Evolutionary conservation across 2,329 filamentous ascomycete species (phyloP), one percentile per base, ranked within the genome.

Genomic region (Fusarium miscanthi): DNA sequence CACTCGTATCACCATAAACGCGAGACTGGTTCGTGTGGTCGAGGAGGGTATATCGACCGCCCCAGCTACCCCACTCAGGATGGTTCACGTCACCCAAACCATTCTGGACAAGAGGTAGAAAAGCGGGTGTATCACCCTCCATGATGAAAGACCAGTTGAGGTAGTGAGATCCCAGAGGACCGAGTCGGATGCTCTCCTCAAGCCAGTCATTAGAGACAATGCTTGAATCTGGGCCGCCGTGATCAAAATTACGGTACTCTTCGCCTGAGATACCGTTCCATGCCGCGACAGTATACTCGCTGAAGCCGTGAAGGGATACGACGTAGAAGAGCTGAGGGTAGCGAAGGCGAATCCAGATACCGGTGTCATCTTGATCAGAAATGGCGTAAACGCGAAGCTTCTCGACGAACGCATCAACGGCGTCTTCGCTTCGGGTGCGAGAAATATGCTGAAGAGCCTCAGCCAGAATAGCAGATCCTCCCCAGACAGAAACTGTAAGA

Each of bases 351-450:
- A 90, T 85, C 87, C 87, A 90, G 1, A 83, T 77, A 0, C 87
- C 87, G 0, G 86, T 84, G 57, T 90, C 85, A 54, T 90, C 88
- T 67, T 90, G 88, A 69, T 90, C 88, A 5, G 87, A 89, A 58
- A 90, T 89, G 17, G 87, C 80, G 70, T 88, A 88, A 12, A 88
- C 82, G 3, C 86, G 81, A 1, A 89, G 73, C 59, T 84, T 85
- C 1, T 78, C 69, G 0, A 81, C 78, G 13, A 88, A 80, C 0
- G 59, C 63, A 0, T 78, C 75, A 0, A 81, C 76, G 0, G 84
- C 82, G 42, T n/a, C 73, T 61, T 33, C 73, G 43, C 66, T 72
- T 73, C 23, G 75, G 0, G 63, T 73, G 4, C 61, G 53, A 3
- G 59, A 57, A 17, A 85, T 80, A 5, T 84, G 79, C 21, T 82